These are phyloP conservation scores for Penicillium coffeae DNA, from an alignment of 495 filamentous ascomycete genomes.

Conservation along the genomic window DNA sequence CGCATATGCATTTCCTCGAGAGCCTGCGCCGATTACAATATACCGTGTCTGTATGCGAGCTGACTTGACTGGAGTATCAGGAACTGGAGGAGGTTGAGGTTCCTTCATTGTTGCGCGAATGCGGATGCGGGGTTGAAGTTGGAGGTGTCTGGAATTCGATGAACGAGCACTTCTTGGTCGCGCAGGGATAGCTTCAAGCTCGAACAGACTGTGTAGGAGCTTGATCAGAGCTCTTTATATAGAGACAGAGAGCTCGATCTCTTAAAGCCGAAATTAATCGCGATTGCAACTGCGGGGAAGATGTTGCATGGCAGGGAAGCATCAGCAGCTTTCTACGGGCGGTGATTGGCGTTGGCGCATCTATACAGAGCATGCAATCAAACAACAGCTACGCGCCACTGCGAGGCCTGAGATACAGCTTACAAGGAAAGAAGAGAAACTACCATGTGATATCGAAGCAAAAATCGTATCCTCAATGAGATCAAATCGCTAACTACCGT, in stretches of 20 bases:
- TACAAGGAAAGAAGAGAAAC: no score
- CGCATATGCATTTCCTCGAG: conserved; percentile 74
- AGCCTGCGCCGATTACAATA: conserved; percentile 84
- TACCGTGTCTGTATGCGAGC: conserved; percentile 41
- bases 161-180: no score
- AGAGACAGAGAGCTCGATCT: no score
- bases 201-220: background rate
- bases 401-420: no score
- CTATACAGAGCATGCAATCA: background rate
- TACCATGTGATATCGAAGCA: no score
- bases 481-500: no score
- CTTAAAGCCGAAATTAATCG: background rate
- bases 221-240: no score
- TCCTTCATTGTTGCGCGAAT: conserved; percentile 25
- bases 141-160: background rate
- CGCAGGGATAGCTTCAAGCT: background rate
- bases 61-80: background rate
- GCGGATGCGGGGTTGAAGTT: no score
- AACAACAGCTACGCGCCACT: no score
- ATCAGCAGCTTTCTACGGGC: background rate
- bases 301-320: background rate
- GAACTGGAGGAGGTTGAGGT: conserved; percentile 9
- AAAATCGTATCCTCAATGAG: no score
- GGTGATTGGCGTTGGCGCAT: background rate
- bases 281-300: background rate